Base-by-base conservation (phyloP, 129 eudicot genomes). In the Rutidosis leptorrhynchoides region DNA sequence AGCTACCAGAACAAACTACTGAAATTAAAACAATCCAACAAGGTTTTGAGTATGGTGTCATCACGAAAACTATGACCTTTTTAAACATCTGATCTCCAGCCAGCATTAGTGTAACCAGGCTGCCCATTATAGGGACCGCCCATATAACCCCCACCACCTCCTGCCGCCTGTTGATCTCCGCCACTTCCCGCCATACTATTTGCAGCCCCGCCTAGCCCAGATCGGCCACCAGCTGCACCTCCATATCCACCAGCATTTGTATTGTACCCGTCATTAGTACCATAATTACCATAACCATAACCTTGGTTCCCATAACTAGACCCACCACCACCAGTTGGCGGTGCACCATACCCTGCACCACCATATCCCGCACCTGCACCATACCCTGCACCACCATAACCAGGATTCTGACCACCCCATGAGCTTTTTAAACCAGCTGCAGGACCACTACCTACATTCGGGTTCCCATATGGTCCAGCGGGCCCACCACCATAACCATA, bases 271-370 rank as follows among this genome's bases (percentile, higher is more conserved):
- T 74, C 86, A 66, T 57, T 64, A 29, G 80, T 53, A 45, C 82
- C 80, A 69, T 81, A 81, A 57, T 51, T 57, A 0, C 81, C 71
- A 77, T 77, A 77, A 24, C 84, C 87, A 58, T 78, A 82, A 57
- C 75, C 80, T 82, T 82, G 86, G 69, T 71, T 80, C 43, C 83
- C 85, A 80, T 81, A 81, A 29, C 74, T 48, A 32, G 78, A 69
- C 61, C 70, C 83, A 14, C 81, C 80, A 68, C 86, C 83, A 14
- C 81, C 80, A 68, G 83, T 72, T 42, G 86, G 83, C 8, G 79
- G 75, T 43, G 81, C 80, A 42, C 78, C 79, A 62, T 68, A 74
- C 79, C 85, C 61, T 59, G 65, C 51, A 65, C 68, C 74, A 58
- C 79, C 83, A 51, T 83, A 83, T 9, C 81, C 78, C 19, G 76